phyloP scores from a whole-genome alignment of 2,329 filamentous ascomycete species.

The Diplodia mutila region DNA sequence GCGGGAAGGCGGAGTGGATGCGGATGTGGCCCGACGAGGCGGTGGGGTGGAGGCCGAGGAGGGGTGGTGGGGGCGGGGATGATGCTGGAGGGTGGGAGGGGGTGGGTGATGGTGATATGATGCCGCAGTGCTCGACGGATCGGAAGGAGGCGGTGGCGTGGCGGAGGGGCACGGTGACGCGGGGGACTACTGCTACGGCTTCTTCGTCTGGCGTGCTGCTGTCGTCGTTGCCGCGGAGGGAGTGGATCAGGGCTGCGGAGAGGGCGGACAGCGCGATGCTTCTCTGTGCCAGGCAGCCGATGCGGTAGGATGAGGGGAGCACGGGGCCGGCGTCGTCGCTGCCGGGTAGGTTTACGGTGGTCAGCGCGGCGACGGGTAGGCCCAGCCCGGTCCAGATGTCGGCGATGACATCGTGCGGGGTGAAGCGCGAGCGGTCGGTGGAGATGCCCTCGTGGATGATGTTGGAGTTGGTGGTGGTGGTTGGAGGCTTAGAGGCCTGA shows the following conservation, averaged over 20 bases:
- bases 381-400: not conserved
- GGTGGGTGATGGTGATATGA: conserved; percentile 33
- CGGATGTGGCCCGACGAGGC: conserved; percentile 57
- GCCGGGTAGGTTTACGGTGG: conserved; percentile 28
- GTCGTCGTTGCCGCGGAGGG: conserved; percentile 35
- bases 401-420: not conserved
- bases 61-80: too few relatives aligned
- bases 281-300: conserved; percentile 57
- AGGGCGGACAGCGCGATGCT: conserved; percentile 58
- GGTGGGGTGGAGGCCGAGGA: conserved; percentile 58
- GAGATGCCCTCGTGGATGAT: not conserved
- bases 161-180: conserved; percentile 49
- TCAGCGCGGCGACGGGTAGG: not conserved
- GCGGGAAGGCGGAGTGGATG: conserved; percentile 59
- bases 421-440: not conserved
- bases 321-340: conserved; percentile 33
- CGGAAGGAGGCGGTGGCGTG: conserved; percentile 59
- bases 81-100: too few relatives aligned
- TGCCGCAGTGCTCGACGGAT: conserved; percentile 55
- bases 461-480: not conserved
- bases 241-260: conserved; percentile 52
- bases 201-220: not conserved
- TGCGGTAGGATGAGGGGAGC: conserved; percentile 58
- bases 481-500: not conserved
- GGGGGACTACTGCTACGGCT: conserved; percentile 34